A percentile compares a stretch with the other conserved stretches of the same genome.
These are phyloP conservation scores for Umbelopsis sp. DNA, from an alignment of 192 early-diverging fungal species.

Conservation along the genomic window DNA sequence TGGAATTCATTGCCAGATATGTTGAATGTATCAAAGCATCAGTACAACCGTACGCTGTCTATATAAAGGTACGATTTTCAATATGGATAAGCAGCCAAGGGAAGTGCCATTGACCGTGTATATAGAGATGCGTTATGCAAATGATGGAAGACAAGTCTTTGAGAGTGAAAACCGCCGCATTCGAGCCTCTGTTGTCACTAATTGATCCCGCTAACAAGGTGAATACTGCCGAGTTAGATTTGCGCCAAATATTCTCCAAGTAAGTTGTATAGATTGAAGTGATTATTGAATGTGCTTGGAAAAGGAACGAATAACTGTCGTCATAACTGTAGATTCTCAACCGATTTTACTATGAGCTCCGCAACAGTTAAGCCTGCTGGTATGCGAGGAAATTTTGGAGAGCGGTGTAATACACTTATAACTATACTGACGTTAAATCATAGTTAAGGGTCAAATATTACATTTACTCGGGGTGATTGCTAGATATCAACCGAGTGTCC, in stretches of 20 bases:
- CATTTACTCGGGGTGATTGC: constrained; percentile 46
- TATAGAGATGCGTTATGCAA: constrained; percentile 28
- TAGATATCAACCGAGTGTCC: constrained; percentile 34
- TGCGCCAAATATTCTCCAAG: constrained; percentile 10
- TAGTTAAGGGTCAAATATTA: constrained; percentile 46
- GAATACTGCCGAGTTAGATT: not conserved
- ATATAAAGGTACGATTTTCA: constrained; percentile 36
- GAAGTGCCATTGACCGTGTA: constrained; percentile 1
- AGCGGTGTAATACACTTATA: no score
- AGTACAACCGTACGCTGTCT: constrained; percentile 36
- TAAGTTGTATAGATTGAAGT: not conserved
- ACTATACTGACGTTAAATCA: not conserved
- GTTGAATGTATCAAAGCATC: constrained; percentile 34
- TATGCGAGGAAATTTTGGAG: not conserved
- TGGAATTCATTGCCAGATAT: constrained; percentile 48
- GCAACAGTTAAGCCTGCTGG: constrained; percentile 13
- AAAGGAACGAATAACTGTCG: no score
- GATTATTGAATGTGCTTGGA: not conserved
- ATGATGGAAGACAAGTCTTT: constrained; percentile 34
- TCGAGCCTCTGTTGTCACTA: constrained; percentile 40
- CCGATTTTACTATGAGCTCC: constrained; percentile 26
- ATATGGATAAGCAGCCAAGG: not conserved
- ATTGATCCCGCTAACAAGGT: constrained; percentile 28
- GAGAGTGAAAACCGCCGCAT: constrained; percentile 35
- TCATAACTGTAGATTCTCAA: not conserved